Base-by-base conservation (phyloP, 1,284 basidiomycete species). In the Psilocybe mexicana region DNA sequence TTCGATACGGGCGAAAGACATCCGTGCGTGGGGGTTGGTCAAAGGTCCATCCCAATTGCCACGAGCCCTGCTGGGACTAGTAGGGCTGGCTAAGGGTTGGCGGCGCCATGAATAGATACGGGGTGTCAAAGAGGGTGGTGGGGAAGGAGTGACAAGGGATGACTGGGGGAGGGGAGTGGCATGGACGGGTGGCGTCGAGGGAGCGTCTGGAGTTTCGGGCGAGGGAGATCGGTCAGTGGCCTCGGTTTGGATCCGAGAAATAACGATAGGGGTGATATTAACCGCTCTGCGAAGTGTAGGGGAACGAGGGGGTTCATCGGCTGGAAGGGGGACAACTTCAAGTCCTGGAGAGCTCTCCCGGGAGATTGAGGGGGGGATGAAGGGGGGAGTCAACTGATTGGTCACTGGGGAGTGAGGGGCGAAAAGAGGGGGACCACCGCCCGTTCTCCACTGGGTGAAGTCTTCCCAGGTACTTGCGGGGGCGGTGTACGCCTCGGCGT, bases 1-100 rank as follows among this genome's bases (percentile, higher is more conserved):
- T 3, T 79, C 74, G 53, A 84, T 73, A 52, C 76, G 79, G n/a
- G 76, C 66, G 48, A 76, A 76, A 23, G 82, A 81, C 67, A 79
- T 74, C 62, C 82, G 78, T 10, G 80, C 80, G 49, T 65, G 72
- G 38, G 78, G 74, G 61, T 82, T 83, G 47, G 79, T 76, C 50
- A 83, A 73, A 12, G 77, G 81, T 7, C 77, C 70, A 35, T 70
- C 68, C 24, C 56, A 62, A 58, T 63, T 64, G 54, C 64, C 63
- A 30, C 66, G 71, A 25, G 69, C 44, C 18, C 74, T 64, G 10
- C 68, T 64, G 35, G 74, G 70, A 55, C 61, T 72, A 4, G 56
- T 45, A 48, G 70, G 70, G 11, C 62, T 57, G n/a, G 65, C 54
- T 18, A 69, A 65, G 58, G 67, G 61, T 40, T 66, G 65, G 14